Conservation (phyloP, 2,329 filamentous ascomycete genomes). For the Hypoxylon sp. region DNA sequence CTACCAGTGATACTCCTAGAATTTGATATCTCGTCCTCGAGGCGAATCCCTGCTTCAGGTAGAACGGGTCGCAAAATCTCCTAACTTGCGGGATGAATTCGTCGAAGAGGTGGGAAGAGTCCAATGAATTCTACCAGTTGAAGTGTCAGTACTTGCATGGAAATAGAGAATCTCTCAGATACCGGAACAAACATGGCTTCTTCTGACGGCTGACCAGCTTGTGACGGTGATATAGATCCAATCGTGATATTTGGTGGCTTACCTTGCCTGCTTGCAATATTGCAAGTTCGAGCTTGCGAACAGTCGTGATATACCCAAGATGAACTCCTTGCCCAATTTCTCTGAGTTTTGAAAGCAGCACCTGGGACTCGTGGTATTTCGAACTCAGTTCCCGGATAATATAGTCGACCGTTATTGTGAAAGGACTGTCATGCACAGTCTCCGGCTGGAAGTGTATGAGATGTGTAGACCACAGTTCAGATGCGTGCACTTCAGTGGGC, state of each 20-base stretch:
- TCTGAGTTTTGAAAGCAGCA: constrained; percentile 53
- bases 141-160: constrained; percentile 35
- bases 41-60: constrained; percentile 52
- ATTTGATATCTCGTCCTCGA: constrained; percentile 59
- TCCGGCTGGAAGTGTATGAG: constrained; percentile 50
- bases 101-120: constrained; percentile 55
- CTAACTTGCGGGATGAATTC: constrained; percentile 58
- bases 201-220: not conserved
- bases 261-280: constrained; percentile 65
- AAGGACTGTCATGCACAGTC: constrained; percentile 49
- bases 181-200: not conserved
- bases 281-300: constrained; percentile 64
- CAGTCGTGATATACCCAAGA: constrained; percentile 55
- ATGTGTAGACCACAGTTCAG: constrained; percentile 59
- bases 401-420: constrained; percentile 53
- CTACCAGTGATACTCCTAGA: constrained; percentile 57
- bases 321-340: constrained; percentile 54
- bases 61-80: constrained; percentile 59
- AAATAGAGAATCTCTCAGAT: not conserved
- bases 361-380: constrained; percentile 51
- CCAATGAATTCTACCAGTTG: constrained; percentile 54
- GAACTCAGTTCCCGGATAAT: constrained; percentile 56
- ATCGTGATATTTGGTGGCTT: constrained; percentile 35
- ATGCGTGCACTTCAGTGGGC: constrained; percentile 55
- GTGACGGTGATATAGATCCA: not conserved